phyloP scores from a whole-genome alignment of 2,329 filamentous ascomycete genomes.

The Chaetomium olivaceum region DNA sequence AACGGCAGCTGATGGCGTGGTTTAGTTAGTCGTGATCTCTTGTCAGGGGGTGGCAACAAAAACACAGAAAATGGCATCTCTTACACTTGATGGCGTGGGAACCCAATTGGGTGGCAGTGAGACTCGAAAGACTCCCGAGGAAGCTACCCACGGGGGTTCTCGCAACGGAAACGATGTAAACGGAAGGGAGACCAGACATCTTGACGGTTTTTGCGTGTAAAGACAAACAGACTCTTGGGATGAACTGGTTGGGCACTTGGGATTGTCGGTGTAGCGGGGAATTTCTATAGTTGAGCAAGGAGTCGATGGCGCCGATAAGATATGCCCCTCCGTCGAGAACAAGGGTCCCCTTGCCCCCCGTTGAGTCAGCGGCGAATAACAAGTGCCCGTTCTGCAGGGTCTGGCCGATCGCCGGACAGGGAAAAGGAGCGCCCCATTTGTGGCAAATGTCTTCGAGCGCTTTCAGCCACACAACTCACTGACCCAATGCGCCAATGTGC shows the following conservation, averaged over 20 bases:
- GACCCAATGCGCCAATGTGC: neutral
- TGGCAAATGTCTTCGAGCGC: conserved; percentile 1
- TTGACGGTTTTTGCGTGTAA: conserved; percentile 24
- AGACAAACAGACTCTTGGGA: conserved; percentile 4
- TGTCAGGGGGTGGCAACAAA: conserved; percentile 12
- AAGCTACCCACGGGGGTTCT: conserved; percentile 94
- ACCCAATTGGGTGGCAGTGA: conserved; percentile 84
- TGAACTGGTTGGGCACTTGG: conserved; percentile 19
- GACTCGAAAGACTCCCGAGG: conserved; percentile 86
- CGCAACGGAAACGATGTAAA: conserved; percentile 93
- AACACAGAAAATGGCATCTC: conserved; percentile 26
- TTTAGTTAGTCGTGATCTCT: conserved; percentile 21
- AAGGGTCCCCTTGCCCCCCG: conserved; percentile 5
- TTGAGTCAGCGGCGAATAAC: conserved; percentile 11
- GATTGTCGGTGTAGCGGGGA: conserved; percentile 25
- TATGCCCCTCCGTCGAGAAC: conserved; percentile 17
- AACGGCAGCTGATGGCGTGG: conserved; percentile 61
- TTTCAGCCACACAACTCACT: conserved; percentile 15
- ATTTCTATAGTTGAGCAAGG: conserved; percentile 15
- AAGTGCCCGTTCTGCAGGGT: conserved; percentile 6
- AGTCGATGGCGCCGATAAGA: conserved; percentile 16
- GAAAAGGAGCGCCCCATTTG: conserved; percentile 10
- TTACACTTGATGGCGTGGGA: conserved; percentile 89
- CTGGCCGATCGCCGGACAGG: conserved; percentile 12
- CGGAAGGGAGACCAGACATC: conserved; percentile 80